phyloP scores from a whole-genome alignment of 371 early-diverging fungal genomes.

The Saksenaea oblongispora region DNA sequence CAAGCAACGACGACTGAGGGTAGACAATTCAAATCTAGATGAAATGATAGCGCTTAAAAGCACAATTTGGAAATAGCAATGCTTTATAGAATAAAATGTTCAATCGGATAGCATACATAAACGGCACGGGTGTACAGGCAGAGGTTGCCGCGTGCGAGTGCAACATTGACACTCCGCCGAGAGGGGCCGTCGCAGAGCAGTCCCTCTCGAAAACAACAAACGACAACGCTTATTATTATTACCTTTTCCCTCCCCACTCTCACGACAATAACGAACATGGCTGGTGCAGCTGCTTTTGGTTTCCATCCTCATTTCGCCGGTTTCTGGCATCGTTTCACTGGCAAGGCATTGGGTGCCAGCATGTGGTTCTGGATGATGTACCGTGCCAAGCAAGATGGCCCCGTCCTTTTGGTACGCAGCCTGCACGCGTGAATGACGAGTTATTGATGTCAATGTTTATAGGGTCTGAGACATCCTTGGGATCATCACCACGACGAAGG shows the following conservation, averaged over 20 bases:
- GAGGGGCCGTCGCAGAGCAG: not conserved
- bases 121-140: too few relatives aligned
- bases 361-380: conserved; percentile 93
- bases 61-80: not conserved
- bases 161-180: too few relatives aligned
- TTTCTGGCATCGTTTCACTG: conserved; percentile 49
- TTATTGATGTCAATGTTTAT: conserved; percentile 3
- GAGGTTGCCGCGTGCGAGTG: too few relatives aligned
- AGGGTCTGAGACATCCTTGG: conserved; percentile 77
- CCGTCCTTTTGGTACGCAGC: conserved; percentile 66
- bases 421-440: not conserved
- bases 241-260: conserved; percentile 11
- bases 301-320: conserved; percentile 54
- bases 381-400: conserved; percentile 80
- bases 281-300: conserved; percentile 48
- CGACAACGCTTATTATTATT: not conserved
- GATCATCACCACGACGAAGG: conserved; percentile 58
- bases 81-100: not conserved
- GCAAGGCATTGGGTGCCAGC: conserved; percentile 66
- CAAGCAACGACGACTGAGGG: not conserved
- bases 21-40: not conserved
- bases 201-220: conserved; percentile 7
- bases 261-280: conserved; percentile 24
- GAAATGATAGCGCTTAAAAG: not conserved
- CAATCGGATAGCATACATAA: too few relatives aligned